Base-by-base conservation (phyloP, 805 yeast genomes). In the Metschnikowia corniflorae region DNA sequence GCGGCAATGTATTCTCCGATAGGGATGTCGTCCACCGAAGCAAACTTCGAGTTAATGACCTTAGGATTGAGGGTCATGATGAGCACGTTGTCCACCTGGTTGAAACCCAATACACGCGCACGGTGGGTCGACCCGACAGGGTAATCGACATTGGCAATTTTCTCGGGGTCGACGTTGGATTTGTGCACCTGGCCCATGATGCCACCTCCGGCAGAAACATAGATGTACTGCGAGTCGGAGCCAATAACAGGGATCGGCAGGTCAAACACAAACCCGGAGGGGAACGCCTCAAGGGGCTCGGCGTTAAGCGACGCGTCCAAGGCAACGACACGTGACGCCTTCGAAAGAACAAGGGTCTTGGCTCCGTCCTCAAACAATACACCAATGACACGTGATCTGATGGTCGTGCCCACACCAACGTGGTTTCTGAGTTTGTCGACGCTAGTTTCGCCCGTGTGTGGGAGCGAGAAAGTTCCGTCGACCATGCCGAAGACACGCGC, bases 51-150 rank as follows among this genome's bases (percentile, higher is more conserved):
- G 14, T 76, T 71, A 26, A 93, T 63, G 31, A 78, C 69, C 31
- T 71, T 65, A 9, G 85, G 76, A 49, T 88, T 82, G 53, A 87
- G 63, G 1, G 95, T 80, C 49, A 91, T 62, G 29, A 77, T 70
- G 50, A 78, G 79, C 27, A 75, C 57, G 38, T 80, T 78, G 51
- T 93, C 97, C 30, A 81, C 60, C 16, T 59, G 57, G 26, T 86
- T 77, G 53, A 63, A 85, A 2, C 88, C 86, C 20, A 86, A 53
- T 6, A 93, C 80, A 60, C 97, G 78, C 5, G 95, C 95, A 31
- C 63, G 60, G 55, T 85, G 91, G 7, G 67, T 65, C 1, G 95
- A 71, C 1, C 89, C 94, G 14, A 70, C 59, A 27, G 68, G 68
- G 61, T 73, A 86, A 54, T 60, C 75, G 57, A 60, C 65, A 23